These are phyloP conservation scores for Clarireedia paspali DNA, from an alignment of 2,329 filamentous ascomycete genomes.

Conservation along the genomic window DNA sequence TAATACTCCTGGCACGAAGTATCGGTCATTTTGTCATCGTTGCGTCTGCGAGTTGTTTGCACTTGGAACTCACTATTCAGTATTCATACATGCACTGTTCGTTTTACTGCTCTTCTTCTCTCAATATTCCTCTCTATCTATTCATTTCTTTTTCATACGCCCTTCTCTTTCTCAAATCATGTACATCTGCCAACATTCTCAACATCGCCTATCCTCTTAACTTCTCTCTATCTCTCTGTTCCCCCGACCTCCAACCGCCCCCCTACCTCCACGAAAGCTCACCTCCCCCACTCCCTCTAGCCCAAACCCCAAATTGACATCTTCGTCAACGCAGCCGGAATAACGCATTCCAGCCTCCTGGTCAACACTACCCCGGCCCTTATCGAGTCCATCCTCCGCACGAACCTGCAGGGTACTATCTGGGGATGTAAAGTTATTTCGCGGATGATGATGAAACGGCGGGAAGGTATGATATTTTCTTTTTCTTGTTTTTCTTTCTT, in stretches of 20 bases:
- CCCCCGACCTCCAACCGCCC: not conserved
- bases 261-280: not conserved
- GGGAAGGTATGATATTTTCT: constrained; percentile 18
- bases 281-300: not conserved
- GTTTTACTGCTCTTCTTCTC: too few relatives aligned
- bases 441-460: constrained; percentile 39
- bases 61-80: too few relatives aligned
- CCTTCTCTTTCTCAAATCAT: too few relatives aligned
- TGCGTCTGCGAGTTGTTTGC: too few relatives aligned
- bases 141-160: too few relatives aligned
- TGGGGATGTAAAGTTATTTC: constrained; percentile 48
- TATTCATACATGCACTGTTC: too few relatives aligned
- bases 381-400: constrained; percentile 53
- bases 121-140: too few relatives aligned
- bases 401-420: constrained; percentile 64
- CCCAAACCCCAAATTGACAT: constrained; percentile 37
- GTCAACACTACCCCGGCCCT: constrained; percentile 41
- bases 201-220: too few relatives aligned
- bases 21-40: too few relatives aligned
- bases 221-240: too few relatives aligned
- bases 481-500: not conserved
- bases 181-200: too few relatives aligned
- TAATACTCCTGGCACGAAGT: too few relatives aligned
- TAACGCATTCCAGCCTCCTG: constrained; percentile 60
- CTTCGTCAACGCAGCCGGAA: constrained; percentile 74